These are phyloP conservation scores for Umbelopsis sp. DNA, from an alignment of 192 early-diverging fungal species.

Conservation along the genomic window DNA sequence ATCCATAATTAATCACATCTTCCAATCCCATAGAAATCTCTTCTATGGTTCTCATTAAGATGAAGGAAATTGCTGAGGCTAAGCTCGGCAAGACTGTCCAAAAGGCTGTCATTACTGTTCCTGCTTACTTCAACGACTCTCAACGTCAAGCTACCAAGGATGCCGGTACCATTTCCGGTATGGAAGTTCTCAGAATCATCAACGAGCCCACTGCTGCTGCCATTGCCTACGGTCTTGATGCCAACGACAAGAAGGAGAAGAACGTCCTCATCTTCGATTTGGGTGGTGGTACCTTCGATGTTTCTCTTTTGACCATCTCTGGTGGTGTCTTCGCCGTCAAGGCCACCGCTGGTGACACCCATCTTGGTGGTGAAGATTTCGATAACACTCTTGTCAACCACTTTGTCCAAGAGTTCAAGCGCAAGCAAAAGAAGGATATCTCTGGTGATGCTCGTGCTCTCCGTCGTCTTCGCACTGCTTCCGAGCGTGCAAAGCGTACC, in stretches of 20 bases:
- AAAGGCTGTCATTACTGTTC: conserved; percentile 76
- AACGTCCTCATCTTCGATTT: conserved; percentile 97
- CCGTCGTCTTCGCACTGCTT: conserved; percentile 76
- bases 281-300: conserved; percentile 98
- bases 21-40: conserved; percentile 59
- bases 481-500: conserved; percentile 77
- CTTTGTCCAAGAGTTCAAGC: conserved; percentile 83
- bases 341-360: conserved; percentile 96
- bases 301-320: conserved; percentile 93
- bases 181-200: conserved; percentile 87
- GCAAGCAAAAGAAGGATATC: conserved; percentile 76
- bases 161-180: conserved; percentile 84
- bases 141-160: conserved; percentile 94
- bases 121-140: conserved; percentile 90
- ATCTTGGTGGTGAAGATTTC: conserved; percentile 98
- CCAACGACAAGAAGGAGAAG: conserved; percentile 80
- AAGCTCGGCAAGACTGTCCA: conserved; percentile 65
- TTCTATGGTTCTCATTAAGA: conserved; percentile 75
- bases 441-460: conserved; percentile 71
- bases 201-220: conserved; percentile 92
- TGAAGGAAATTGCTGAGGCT: conserved; percentile 68
- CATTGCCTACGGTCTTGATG: conserved; percentile 97
- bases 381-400: conserved; percentile 94
- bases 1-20: neutral
- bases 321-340: conserved; percentile 97